phyloP scores from a whole-genome alignment of 768 basidiomycete species.

The Suillus plorans region DNA sequence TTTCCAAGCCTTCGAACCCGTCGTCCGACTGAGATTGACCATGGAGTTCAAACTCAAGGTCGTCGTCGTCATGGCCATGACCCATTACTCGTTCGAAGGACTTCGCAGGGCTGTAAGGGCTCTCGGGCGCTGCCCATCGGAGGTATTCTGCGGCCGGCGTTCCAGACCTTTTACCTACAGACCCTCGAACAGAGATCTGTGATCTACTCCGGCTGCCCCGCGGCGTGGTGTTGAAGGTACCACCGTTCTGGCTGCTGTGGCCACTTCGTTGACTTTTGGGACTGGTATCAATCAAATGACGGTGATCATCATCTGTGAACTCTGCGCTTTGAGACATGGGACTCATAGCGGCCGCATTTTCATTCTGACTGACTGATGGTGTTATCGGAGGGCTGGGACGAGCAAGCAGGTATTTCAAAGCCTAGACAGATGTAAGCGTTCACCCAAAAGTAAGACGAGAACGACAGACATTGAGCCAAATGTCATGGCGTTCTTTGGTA shows the following conservation, averaged over 20 bases:
- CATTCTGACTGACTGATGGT: conserved; percentile 27
- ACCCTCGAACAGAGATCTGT: conserved; percentile 68
- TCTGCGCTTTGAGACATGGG: conserved; percentile 46
- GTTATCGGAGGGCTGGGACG: conserved; percentile 50
- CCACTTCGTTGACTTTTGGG: conserved; percentile 75
- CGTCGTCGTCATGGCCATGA: conserved; percentile 50
- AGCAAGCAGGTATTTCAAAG: conserved; percentile 85
- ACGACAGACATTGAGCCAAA: conserved; percentile 83
- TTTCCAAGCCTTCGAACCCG: conserved; percentile 91
- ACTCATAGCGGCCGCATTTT: conserved; percentile 42
- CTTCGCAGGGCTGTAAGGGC: conserved; percentile 72
- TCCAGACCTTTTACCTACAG: conserved; percentile 81
- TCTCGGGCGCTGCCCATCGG: conserved; percentile 73
- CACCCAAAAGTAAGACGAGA: conserved; percentile 9
- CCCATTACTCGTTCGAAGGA: conserved; percentile 58
- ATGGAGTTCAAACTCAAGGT: conserved; percentile 82
- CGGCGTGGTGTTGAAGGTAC: conserved; percentile 74
- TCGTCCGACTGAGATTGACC: conserved; percentile 71
- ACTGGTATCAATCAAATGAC: conserved; percentile 48
- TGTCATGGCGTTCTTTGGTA: conserved; percentile 93
- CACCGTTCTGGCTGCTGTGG: conserved; percentile 56
- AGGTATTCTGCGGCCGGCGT: conserved; percentile 93
- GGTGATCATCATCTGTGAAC: conserved; percentile 53
- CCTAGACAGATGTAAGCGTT: conserved; percentile 46
- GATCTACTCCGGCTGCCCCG: conserved; percentile 78